Base-by-base conservation (phyloP, 768 basidiomycete species). In the Mycena leptocephala region DNA sequence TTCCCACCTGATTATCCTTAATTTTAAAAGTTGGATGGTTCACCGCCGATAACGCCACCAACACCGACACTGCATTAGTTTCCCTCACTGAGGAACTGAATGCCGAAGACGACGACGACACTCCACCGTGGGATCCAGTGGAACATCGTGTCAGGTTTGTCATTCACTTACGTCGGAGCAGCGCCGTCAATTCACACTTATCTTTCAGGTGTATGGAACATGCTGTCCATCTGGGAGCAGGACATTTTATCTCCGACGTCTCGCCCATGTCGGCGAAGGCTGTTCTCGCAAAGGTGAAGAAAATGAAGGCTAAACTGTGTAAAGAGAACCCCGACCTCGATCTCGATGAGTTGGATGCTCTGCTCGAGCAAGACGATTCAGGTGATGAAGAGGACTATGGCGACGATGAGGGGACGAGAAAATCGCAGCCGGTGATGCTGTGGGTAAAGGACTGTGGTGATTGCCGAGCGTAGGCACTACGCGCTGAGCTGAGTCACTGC, bases 171-270 rank as follows among this genome's bases (percentile, higher is more conserved):
- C n/a, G n/a, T n/a, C n/a, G 22, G 2, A 22, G 14, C 33, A 10
- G 1, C 6, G 18, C 6, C 8, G 1, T 33, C 5, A 3, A 35
- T 43, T 33, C 20, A 28, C 30, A 35, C 32, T 14, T 32, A 33
- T 67, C 14, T 64, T 67, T 35, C 59, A 82, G 82, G 48, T 86
- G 85, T 76, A 85, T 86, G 80, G 85, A 86, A 66, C 85, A 86
- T 61, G 74, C 78, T 0, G 59, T 85, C 20, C 77, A 85, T 70
- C 82, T 85, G 30, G 79, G 74, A 14, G 82, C 82, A 0, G 76
- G 79, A 22, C 78, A 80, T 28, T 84, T 86, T 59, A 72, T 85
- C 32, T 71, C 83, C 46, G 73, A 77, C 6, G 72, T 85, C 1
- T 76, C 78, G 33, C 82, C 76, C 0, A 43, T 76, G 30, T 66